Conservation (phyloP, 192 early-diverging fungal genomes). For the Coemansia brasiliensis region DNA sequence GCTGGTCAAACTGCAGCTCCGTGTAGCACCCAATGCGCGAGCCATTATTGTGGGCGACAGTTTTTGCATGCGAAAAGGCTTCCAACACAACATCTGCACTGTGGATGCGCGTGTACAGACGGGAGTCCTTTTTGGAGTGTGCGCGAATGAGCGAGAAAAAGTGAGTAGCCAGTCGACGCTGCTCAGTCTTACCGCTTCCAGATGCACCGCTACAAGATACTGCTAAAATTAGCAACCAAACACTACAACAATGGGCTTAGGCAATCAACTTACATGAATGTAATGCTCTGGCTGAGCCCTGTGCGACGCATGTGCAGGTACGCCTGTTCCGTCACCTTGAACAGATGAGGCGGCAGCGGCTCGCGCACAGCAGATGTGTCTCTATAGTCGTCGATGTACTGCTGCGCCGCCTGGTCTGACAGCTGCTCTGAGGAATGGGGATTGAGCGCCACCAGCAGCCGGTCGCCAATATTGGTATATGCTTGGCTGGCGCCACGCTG, state of each 20-base stretch:
- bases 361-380: constrained; percentile 53
- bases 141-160: constrained; percentile 67
- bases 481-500: constrained; percentile 44
- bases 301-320: constrained; percentile 86
- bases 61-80: constrained; percentile 86
- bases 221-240: background rate
- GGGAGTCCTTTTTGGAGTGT: constrained; percentile 70
- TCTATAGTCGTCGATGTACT: constrained; percentile 75
- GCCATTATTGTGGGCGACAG: constrained; percentile 71
- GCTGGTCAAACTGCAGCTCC: constrained; percentile 87
- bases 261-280: constrained; percentile 69
- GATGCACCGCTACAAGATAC: constrained; percentile 71
- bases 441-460: constrained; percentile 71
- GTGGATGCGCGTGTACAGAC: constrained; percentile 65
- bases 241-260: too few relatives aligned
- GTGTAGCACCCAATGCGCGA: constrained; percentile 81
- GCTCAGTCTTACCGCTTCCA: constrained; percentile 86
- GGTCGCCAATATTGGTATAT: constrained; percentile 70
- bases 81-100: constrained; percentile 74
- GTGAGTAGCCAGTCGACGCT: constrained; percentile 60
- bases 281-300: constrained; percentile 83
- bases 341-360: constrained; percentile 72
- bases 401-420: constrained; percentile 62
- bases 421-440: constrained; percentile 59
- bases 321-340: constrained; percentile 78